These are phyloP conservation scores for Teratosphaeria zuluensis DNA, from an alignment of 2,329 filamentous ascomycete species.

Conservation along the genomic window DNA sequence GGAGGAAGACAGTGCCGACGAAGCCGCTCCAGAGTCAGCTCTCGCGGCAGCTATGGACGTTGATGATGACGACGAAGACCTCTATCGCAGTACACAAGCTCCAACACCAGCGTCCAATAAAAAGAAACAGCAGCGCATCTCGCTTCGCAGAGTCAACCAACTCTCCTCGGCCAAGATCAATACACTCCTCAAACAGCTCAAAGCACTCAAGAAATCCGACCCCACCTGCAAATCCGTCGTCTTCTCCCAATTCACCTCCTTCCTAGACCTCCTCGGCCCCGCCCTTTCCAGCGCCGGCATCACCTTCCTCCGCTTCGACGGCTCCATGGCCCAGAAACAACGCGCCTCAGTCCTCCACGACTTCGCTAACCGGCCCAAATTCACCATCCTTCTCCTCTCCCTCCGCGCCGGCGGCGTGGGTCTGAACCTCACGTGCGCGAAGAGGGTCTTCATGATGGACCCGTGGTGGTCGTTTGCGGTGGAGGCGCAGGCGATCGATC, in stretches of 20 bases:
- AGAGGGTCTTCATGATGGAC: constrained; percentile 96
- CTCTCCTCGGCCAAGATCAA: constrained; percentile 83
- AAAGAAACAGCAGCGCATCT: constrained; percentile 37
- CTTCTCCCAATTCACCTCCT: constrained; percentile 96
- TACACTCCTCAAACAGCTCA: constrained; percentile 66
- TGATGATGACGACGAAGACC: constrained; percentile 21
- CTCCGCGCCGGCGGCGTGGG: constrained; percentile 88
- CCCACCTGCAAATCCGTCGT: constrained; percentile 69
- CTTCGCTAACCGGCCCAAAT: constrained; percentile 51
- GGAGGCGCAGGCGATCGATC: constrained; percentile 94
- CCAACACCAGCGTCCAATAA: not conserved
- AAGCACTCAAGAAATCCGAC: constrained; percentile 55
- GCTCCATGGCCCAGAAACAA: constrained; percentile 76
- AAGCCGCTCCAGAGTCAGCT: constrained; percentile 1
- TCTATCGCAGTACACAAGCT: constrained; percentile 30
- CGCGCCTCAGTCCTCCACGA: constrained; percentile 67
- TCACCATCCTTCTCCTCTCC: constrained; percentile 70
- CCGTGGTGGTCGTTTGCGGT: constrained; percentile 99
- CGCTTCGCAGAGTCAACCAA: constrained; percentile 50
- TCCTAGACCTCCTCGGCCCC: constrained; percentile 81
- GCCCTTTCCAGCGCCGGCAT: constrained; percentile 65
- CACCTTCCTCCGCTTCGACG: constrained; percentile 77
- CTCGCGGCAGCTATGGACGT: constrained; percentile 11
- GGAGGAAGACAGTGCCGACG: constrained; percentile 27
- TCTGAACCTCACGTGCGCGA: constrained; percentile 81